Base-by-base conservation (phyloP, 257 asterid genomes). In the Nicotiana tomentosiformis region DNA sequence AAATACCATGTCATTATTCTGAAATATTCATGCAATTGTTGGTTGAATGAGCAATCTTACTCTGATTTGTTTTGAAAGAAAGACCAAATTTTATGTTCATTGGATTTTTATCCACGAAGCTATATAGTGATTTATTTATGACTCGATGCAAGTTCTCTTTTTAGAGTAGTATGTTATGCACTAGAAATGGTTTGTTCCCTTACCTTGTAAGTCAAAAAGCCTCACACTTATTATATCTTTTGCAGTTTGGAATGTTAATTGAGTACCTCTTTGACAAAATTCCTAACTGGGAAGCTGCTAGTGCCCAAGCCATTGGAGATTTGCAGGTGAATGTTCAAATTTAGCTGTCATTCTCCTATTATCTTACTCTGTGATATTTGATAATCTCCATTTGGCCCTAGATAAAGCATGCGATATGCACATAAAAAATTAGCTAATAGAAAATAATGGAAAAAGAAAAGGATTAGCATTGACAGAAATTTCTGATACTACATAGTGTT, bases 211-310 rank as follows among this genome's bases (percentile, higher is more conserved):
- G 78, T 43, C 49, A 43, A 43, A 43, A 43, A 43, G 60, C 7
- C 78, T 43, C 61, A 51, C 29, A 51, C 43, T 26, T 0, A 23
- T 68, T 20, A 86, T 66, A 30, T 85, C 67, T 66, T 58, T 85
- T 88, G 88, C 96, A 96, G 99, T 96, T 96, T 72, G 98, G 98
- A 18, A 96, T 94, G 99, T 87, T 96, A 46, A 96, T 96, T 17
- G 98, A 94, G 77, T 89, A 82, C 86, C 92, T 96, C 11, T 96
- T 92, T 81, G 99, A 96, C 77, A 86, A 83, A 83, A 83, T 86
- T 82, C 97, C 97, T 4, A 79, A 85, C 46, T 92, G 93, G 86
- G 94, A 94, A 89, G 91, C 84, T 87, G 78, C 89, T 78, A 85
- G 83, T 83, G 90, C 87, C 85, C 98, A 92, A 89, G 97, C 94